Conservation (phyloP, 139 green algal species). For the Gonium pectorale region DNA sequence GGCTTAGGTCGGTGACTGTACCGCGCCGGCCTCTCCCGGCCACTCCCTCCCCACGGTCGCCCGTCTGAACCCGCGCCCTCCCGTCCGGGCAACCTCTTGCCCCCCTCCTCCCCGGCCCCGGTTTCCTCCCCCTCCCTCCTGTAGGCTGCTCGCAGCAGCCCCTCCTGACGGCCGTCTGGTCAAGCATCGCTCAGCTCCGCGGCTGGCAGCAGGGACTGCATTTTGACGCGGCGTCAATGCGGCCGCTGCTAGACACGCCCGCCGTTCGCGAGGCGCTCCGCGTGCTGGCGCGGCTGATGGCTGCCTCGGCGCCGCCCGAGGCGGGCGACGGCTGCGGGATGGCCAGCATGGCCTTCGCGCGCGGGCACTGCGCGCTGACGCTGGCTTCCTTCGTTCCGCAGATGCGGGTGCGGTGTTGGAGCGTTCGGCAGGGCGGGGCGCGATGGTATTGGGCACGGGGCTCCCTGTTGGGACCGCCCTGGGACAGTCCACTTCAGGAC, state of each 20-base stretch:
- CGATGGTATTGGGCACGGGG: not conserved
- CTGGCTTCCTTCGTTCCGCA: constrained; percentile 4
- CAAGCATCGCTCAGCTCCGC: not conserved
- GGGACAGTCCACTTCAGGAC: too few relatives aligned
- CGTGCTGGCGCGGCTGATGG: not conserved
- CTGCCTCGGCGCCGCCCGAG: not conserved
- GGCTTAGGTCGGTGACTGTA: too few relatives aligned
- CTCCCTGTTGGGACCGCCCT: too few relatives aligned
- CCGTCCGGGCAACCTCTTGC: too few relatives aligned
- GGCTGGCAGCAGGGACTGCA: constrained; percentile 15
- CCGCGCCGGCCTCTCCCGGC: not conserved
- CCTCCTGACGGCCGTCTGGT: constrained; percentile 12
- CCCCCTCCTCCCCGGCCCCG: not conserved
- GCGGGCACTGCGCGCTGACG: constrained; percentile 9
- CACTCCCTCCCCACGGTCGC: not conserved
- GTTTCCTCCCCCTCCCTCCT: not conserved
- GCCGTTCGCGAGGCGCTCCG: not conserved
- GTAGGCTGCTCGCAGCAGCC: not conserved
- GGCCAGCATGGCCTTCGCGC: constrained; percentile 16
- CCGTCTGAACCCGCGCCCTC: too few relatives aligned
- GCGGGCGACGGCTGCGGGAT: not conserved
- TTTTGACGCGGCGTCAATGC: not conserved
- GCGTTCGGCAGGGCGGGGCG: not conserved
- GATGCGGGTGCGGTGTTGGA: constrained; percentile 3
- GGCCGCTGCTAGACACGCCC: constrained; percentile 11